Conservation (phyloP, 345 rosid genomes). For the Brassica carinata region DNA sequence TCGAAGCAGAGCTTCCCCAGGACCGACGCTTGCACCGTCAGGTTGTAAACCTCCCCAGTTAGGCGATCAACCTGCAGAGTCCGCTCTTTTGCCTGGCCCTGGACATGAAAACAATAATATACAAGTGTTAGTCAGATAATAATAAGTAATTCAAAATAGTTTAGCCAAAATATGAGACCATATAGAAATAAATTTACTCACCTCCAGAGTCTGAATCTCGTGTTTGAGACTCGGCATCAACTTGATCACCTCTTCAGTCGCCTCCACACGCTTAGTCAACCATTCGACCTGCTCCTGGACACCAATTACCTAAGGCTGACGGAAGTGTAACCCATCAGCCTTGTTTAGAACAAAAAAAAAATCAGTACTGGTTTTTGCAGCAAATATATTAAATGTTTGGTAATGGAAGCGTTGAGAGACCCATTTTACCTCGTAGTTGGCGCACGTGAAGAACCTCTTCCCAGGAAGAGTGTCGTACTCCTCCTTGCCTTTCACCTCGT, state of each 20-base stretch:
- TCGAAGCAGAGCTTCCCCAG: not conserved
- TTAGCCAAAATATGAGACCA: not conserved
- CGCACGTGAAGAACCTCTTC: not conserved
- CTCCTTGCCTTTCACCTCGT: not conserved
- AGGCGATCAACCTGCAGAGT: not conserved
- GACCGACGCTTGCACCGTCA: no score
- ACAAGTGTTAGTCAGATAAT: not conserved
- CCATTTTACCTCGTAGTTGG: not conserved
- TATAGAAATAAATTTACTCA: no score
- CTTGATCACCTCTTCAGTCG: not conserved
- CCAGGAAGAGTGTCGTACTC: not conserved
- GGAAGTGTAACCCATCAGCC: not conserved
- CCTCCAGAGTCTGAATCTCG: not conserved
- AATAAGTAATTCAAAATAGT: no score
- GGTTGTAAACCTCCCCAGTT: not conserved
- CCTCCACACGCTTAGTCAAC: not conserved
- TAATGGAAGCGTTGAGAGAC: no score
- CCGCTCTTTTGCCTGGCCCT: not conserved
- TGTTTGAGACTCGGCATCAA: not conserved
- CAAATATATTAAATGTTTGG: no score
- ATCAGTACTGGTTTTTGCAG: not conserved
- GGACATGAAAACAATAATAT: not conserved
- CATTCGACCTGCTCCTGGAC: not conserved
- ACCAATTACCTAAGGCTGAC: not conserved
- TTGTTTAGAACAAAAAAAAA: not conserved